Conservation (phyloP, 441 rosid genomes). For the Breynia disticha region DNA sequence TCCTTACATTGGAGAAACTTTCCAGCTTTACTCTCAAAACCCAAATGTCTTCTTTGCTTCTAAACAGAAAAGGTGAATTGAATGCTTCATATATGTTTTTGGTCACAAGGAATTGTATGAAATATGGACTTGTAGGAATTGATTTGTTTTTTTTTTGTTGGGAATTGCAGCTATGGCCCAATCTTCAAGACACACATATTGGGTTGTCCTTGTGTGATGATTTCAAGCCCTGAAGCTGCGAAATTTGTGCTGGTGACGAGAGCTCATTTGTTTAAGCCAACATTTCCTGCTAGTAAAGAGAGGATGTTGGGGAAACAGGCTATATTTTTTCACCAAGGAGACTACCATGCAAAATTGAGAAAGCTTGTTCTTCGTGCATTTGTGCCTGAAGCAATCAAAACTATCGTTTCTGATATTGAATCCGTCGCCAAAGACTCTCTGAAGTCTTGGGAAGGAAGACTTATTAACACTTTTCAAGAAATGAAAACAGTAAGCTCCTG, state of each 20-base stretch:
- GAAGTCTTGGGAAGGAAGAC: constrained; percentile 43
- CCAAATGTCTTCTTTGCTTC: constrained; percentile 89
- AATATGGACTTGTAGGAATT: too few relatives aligned
- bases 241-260: constrained; percentile 73
- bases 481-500: constrained; percentile 66
- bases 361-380: constrained; percentile 91
- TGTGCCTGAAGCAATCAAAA: constrained; percentile 56
- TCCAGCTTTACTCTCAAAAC: constrained; percentile 89
- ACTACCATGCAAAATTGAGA: constrained; percentile 67
- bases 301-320: constrained; percentile 93
- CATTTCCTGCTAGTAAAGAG: constrained; percentile 93
- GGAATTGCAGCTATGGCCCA: constrained; percentile 44
- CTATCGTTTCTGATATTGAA: constrained; percentile 47
- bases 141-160: too few relatives aligned
- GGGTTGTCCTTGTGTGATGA: constrained; percentile 96
- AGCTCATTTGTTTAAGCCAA: constrained; percentile 86
- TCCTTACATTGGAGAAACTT: constrained; percentile 91
- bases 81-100: too few relatives aligned
- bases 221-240: constrained; percentile 87
- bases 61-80: constrained; percentile 25
- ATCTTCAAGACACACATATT: constrained; percentile 85
- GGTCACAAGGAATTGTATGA: too few relatives aligned
- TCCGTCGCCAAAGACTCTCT: constrained; percentile 45
- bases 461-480: constrained; percentile 70
- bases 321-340: constrained; percentile 87